Percentiles rank a stretch among this genome's conserved stretches.
Conservation (phyloP, 139 green algal genomes). For the Chlamydomonas urium region DNA sequence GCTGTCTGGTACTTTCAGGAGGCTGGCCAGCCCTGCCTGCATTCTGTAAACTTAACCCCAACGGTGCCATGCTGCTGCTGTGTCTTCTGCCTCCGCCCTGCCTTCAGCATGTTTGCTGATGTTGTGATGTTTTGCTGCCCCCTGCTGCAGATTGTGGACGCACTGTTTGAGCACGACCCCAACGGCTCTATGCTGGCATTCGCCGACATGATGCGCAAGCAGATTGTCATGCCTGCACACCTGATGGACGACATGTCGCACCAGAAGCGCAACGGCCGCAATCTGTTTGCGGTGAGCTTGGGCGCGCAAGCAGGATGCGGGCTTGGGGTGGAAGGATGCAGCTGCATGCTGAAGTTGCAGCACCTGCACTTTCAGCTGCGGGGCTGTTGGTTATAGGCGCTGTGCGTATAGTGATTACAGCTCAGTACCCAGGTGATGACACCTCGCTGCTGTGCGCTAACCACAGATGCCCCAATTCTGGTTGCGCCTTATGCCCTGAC, state of each 20-base stretch:
- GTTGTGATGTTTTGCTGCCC: too few species aligned
- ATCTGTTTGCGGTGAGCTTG: conserved; percentile 67
- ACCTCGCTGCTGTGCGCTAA: background rate
- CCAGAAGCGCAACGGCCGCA: conserved; percentile 57
- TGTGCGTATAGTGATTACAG: too few species aligned
- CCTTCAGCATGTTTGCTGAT: too few species aligned
- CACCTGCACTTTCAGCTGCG: too few species aligned
- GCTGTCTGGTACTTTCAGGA: too few species aligned
- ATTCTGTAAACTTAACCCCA: too few species aligned
- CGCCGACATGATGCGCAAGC: conserved; percentile 98
- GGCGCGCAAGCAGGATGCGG: background rate
- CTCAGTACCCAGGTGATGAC: background rate
- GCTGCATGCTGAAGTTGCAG: background rate
- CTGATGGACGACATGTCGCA: conserved; percentile 93
- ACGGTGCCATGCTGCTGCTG: too few species aligned
- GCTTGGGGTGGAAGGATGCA: background rate
- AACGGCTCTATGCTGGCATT: conserved; percentile 87
- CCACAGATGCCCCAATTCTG: background rate
- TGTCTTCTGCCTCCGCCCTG: too few species aligned
- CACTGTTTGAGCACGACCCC: conserved; percentile 85
- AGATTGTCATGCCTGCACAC: conserved; percentile 98
- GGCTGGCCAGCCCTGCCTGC: too few species aligned
- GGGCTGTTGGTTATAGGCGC: too few species aligned
- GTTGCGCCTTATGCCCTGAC: background rate
- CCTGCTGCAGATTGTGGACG: conserved; percentile 90